Base-by-base conservation (phyloP, 2,329 filamentous ascomycete genomes). In the Colletotrichum lentis region DNA sequence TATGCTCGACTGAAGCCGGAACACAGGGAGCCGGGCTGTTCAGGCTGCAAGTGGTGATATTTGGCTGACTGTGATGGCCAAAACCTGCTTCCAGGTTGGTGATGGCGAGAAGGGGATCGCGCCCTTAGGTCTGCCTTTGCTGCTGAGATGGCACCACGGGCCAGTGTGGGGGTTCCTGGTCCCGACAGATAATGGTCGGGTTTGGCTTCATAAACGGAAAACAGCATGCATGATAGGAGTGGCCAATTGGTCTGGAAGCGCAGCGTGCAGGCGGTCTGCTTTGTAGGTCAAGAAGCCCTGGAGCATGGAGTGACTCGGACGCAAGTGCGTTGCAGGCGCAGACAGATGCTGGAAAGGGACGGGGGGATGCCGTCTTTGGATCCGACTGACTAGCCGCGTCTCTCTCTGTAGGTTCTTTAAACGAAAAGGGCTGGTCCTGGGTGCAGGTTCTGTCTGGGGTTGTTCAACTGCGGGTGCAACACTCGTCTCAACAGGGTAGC, bases 221-320 rank as follows among this genome's bases (percentile, higher is more conserved):
- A 76, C 77, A 77, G 75, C 78, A 82, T 84, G 82, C 83, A 85
- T 84, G 77, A 79, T 81, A 79, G 76, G 72, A 73, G 39, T 72
- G 77, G 74, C 73, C 77, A 80, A 80, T 80, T 65, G 77, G 78
- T 78, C 76, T 76, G 73, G 72, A 74, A 52, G 64, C 53, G 73
- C 62, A 56, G 72, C 73, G 74, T 73, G 77, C 76, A 75, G 77
- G 74, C 74, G 73, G 73, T 70, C 73, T 71, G 74, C 73, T 70
- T 75, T 74, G 73, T 76, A 76, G 75, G 76, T 77, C 74, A 76
- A 74, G 62, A 74, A 72, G 75, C 72, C 69, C 70, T 75, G 66
- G 62, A 37, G 49, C 27, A 73, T 74, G 75, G 73, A 69, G 73
- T 76, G 73, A 74, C 76, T 76, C 73, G 73, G 73, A 70, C 69